These are phyloP conservation scores for Penicillium sp. DNA, from an alignment of 2,329 filamentous ascomycete genomes.

Conservation along the genomic window DNA sequence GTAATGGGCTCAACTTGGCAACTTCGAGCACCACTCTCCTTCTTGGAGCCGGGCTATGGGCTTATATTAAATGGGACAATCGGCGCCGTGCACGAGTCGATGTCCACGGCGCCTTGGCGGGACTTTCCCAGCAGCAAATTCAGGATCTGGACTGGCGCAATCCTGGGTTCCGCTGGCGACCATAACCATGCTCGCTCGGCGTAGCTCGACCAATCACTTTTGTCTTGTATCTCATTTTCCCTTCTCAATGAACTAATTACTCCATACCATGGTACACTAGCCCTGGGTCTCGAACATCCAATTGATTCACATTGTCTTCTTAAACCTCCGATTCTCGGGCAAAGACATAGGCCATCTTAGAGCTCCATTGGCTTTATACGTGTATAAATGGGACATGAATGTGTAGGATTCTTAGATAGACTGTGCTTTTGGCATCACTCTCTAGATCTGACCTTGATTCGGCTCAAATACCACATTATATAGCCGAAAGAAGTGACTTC, in stretches of 20 bases:
- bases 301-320: neutral
- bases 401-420: no score
- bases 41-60: constrained; percentile 47
- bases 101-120: constrained; percentile 56
- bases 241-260: neutral
- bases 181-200: neutral
- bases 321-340: neutral
- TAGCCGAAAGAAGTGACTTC: neutral
- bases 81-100: constrained; percentile 54
- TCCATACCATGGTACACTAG: neutral
- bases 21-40: constrained; percentile 58
- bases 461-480: neutral
- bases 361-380: neutral
- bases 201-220: neutral
- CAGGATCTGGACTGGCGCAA: constrained; percentile 66
- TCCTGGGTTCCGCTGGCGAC: constrained; percentile 62
- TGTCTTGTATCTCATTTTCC: neutral
- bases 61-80: constrained; percentile 66
- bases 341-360: no score
- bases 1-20: constrained; percentile 68
- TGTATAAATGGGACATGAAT: no score
- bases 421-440: neutral
- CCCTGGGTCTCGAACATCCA: neutral
- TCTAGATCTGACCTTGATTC: neutral
- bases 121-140: constrained; percentile 53